Conservation (phyloP, 2,329 filamentous ascomycete genomes). For the Fusarium caatingaense region DNA sequence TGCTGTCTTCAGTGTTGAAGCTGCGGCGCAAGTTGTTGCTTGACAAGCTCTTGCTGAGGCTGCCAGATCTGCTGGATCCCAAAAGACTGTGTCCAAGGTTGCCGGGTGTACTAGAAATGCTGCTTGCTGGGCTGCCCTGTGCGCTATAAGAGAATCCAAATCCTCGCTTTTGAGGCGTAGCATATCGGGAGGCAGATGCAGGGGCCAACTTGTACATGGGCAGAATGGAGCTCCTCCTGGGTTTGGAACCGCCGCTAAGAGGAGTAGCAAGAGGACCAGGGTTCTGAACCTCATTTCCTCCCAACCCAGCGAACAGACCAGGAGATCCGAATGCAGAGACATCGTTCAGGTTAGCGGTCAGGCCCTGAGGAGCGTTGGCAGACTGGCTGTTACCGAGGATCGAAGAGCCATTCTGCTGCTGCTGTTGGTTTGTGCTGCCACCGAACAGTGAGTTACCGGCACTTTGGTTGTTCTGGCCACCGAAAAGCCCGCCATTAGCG, state of each 20-base stretch:
- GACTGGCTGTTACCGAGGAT: constrained; percentile 67
- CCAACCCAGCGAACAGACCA: constrained; percentile 83
- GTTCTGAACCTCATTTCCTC: constrained; percentile 71
- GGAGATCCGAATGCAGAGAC: constrained; percentile 91
- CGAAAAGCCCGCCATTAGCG: constrained; percentile 66
- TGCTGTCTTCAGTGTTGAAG: constrained; percentile 85
- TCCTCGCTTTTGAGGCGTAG: constrained; percentile 86
- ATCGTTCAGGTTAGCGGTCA: constrained; percentile 84
- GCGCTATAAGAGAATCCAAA: constrained; percentile 95
- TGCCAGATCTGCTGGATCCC: constrained; percentile 74
- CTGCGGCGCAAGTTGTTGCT: constrained; percentile 86
- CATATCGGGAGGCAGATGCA: constrained; percentile 79
- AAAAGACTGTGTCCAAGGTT: constrained; percentile 73
- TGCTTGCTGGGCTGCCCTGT: constrained; percentile 73
- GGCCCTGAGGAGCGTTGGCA: constrained; percentile 67
- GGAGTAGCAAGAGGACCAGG: constrained; percentile 94
- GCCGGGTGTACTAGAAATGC: constrained; percentile 73
- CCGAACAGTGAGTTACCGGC: constrained; percentile 60
- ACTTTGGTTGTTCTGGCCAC: constrained; percentile 59
- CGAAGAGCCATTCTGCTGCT: constrained; percentile 64
- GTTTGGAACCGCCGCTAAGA: constrained; percentile 78
- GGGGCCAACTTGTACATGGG: constrained; percentile 91
- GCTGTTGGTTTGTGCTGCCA: constrained; percentile 59
- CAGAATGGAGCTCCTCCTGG: constrained; percentile 81
- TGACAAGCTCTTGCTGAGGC: constrained; percentile 87